Conservation (phyloP, 345 rosid genomes). For the Gossypium thurberi region DNA sequence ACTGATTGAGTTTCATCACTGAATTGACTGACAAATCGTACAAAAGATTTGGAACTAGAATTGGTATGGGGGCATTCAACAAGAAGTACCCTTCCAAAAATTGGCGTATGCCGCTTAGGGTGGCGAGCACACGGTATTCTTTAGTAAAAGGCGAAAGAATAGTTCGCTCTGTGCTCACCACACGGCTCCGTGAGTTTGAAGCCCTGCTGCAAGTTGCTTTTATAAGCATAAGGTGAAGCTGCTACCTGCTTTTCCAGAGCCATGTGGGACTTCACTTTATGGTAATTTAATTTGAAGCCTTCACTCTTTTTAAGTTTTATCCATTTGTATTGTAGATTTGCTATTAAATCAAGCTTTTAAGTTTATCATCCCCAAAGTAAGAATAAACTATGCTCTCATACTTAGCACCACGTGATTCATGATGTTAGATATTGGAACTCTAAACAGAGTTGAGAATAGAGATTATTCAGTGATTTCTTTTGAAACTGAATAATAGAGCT, state of each 20-base stretch:
- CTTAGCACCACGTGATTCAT: too few relatives aligned
- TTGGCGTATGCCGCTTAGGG: background rate
- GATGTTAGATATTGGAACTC: too few relatives aligned
- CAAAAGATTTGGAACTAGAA: background rate
- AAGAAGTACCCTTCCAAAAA: background rate
- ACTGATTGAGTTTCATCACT: too few relatives aligned
- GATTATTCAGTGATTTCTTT: too few relatives aligned
- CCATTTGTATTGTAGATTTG: background rate
- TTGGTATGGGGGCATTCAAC: background rate
- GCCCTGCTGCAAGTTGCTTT: background rate
- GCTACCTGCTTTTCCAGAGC: background rate
- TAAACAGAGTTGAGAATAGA: too few relatives aligned
- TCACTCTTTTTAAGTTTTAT: background rate
- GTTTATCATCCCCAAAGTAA: background rate
- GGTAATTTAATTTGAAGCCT: background rate
- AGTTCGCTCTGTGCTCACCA: slow-evolving; percentile 25
- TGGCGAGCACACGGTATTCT: slow-evolving; percentile 33
- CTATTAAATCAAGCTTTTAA: too few relatives aligned
- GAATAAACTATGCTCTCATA: too few relatives aligned
- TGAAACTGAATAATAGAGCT: too few relatives aligned
- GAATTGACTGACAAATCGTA: too few relatives aligned
- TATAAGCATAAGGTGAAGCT: background rate
- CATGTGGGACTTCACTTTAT: background rate
- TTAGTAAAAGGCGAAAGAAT: slow-evolving; percentile 50
- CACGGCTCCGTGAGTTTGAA: background rate